Evolutionary conservation across 805 yeast genomes (phyloP).

Genomic region (Candida patagonica): DNA sequence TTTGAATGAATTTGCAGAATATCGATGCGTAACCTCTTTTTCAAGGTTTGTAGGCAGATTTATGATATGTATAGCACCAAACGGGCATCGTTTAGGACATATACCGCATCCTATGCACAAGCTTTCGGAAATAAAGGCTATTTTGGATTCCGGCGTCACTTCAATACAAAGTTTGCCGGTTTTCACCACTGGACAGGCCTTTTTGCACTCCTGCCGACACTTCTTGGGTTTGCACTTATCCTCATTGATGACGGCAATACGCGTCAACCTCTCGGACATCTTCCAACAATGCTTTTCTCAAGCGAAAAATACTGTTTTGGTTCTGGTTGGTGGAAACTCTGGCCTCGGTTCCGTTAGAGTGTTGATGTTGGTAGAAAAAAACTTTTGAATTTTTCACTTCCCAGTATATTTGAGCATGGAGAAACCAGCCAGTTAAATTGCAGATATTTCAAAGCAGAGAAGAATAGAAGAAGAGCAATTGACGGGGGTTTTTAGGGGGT

Average conservation of each 20-base stretch:
- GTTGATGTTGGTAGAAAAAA: too few relatives aligned
- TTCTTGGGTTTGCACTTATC: conserved; percentile 98
- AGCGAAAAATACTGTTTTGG: too few relatives aligned
- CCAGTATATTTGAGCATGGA: too few relatives aligned
- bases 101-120: conserved; percentile 99
- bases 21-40: conserved; percentile 87
- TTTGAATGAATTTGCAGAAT: conserved; percentile 95
- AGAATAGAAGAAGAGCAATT: too few relatives aligned
- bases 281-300: too few relatives aligned
- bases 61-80: conserved; percentile 92
- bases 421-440: too few relatives aligned
- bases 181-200: conserved; percentile 94
- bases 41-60: conserved; percentile 95
- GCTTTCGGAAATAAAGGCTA: conserved; percentile 89
- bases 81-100: conserved; percentile 97
- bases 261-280: conserved; percentile 16
- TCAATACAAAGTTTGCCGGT: conserved; percentile 98
- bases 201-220: conserved; percentile 97
- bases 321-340: too few relatives aligned
- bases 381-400: too few relatives aligned
- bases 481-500: too few relatives aligned
- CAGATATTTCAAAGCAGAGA: too few relatives aligned
- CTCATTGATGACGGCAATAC: conserved; percentile 92
- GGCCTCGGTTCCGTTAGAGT: too few relatives aligned
- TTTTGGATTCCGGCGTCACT: conserved; percentile 80